phyloP scores from a whole-genome alignment of 371 early-diverging fungal species.

The Lichtheimia ramosa region DNA sequence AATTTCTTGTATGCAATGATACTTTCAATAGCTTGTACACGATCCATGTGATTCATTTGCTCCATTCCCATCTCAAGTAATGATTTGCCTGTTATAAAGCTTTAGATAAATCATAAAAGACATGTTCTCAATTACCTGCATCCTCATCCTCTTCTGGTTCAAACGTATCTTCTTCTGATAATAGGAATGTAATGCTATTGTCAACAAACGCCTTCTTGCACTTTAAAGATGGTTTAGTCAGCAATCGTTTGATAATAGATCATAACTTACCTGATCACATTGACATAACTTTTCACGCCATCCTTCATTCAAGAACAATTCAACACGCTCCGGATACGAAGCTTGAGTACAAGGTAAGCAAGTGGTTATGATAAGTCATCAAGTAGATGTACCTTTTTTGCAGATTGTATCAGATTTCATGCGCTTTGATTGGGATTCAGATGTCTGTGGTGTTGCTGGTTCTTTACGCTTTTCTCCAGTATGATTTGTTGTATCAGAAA shows the following conservation, averaged over 20 bases:
- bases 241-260: too few species aligned
- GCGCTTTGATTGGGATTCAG: too few species aligned
- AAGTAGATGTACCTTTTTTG: neutral
- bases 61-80: constrained; percentile 78
- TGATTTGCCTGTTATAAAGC: constrained; percentile 50
- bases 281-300: constrained; percentile 53
- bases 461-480: constrained; percentile 16
- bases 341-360: constrained; percentile 6
- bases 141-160: constrained; percentile 55
- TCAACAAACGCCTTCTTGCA: constrained; percentile 21
- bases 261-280: constrained; percentile 36
- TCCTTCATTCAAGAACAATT: constrained; percentile 48
- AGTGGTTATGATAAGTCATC: neutral
- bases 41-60: constrained; percentile 69
- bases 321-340: constrained; percentile 23
- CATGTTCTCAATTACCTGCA: constrained; percentile 34
- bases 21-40: constrained; percentile 74
- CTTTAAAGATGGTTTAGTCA: constrained; percentile 12
- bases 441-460: neutral
- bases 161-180: constrained; percentile 41
- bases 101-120: constrained; percentile 16
- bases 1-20: constrained; percentile 54
- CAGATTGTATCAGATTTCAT: neutral
- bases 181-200: constrained; percentile 23
- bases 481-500: neutral